These are phyloP conservation scores for Arctium minus DNA, from an alignment of 129 eudicot genomes.

Conservation along the genomic window DNA sequence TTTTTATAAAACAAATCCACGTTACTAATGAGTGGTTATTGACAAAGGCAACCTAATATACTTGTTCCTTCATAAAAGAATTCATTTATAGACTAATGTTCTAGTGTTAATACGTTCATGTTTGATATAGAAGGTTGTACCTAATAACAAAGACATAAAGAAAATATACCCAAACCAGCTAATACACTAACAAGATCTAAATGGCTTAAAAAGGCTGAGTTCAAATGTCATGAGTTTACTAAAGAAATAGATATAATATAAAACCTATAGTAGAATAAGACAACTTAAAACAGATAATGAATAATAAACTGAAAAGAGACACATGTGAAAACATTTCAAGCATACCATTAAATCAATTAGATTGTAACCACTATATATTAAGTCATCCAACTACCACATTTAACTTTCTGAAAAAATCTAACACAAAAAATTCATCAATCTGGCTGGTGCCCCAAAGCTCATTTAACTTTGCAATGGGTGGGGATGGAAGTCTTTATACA, in stretches of 20 bases:
- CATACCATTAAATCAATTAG: not conserved
- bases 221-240: not conserved
- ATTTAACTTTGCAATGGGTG: not conserved
- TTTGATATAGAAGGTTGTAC: not conserved
- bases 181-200: not conserved
- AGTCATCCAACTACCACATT: not conserved
- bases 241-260: not conserved
- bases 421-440: not conserved
- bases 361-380: not conserved
- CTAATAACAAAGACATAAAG: not conserved
- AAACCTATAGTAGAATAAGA: not conserved
- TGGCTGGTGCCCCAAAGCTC: not conserved
- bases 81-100: not conserved
- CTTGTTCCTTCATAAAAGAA: not conserved
- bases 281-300: not conserved
- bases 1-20: not conserved
- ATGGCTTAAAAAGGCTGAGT: not conserved
- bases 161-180: not conserved
- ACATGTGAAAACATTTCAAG: not conserved
- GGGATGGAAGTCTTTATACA: not conserved
- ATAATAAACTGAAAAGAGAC: not conserved
- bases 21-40: not conserved
- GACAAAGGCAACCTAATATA: not conserved
- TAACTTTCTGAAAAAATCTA: not conserved
- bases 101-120: not conserved